Conservation (phyloP, 176 grass and related monocot species). For the sorghum (Sorghum bicolor) region Sorghum_bicolor_NCBIv3 NC_012870.2:71435501-71436000, state of each 20-base stretch:
- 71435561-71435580: conserved; percentile 45
- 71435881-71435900: conserved; percentile 40
- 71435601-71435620: conserved; percentile 27
- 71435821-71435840: conserved; percentile 40
- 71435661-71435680: conserved; percentile 29
- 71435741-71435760: conserved; percentile 20
- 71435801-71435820: conserved; percentile 40
- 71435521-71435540: conserved; percentile 49
- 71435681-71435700: conserved; percentile 39
- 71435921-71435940: conserved; percentile 41
- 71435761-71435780: conserved; percentile 39
- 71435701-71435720: conserved; percentile 29
- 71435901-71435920: conserved; percentile 37
- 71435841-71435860: conserved; percentile 30
- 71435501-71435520: conserved; percentile 40
- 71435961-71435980: conserved; percentile 81
- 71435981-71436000: conserved; percentile 76
- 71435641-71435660: conserved; percentile 41
- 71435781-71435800: conserved; percentile 40
- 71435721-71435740: conserved; percentile 29
- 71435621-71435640: conserved; percentile 29
- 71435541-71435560: conserved; percentile 46
- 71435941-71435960: conserved; percentile 50
- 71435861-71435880: conserved; percentile 39
- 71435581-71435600: conserved; percentile 37